A percentile compares a stretch with the other conserved stretches of the same genome.
phyloP scores from a whole-genome alignment of 2,329 filamentous ascomycete species.

The Eurotiales sp. region DNA sequence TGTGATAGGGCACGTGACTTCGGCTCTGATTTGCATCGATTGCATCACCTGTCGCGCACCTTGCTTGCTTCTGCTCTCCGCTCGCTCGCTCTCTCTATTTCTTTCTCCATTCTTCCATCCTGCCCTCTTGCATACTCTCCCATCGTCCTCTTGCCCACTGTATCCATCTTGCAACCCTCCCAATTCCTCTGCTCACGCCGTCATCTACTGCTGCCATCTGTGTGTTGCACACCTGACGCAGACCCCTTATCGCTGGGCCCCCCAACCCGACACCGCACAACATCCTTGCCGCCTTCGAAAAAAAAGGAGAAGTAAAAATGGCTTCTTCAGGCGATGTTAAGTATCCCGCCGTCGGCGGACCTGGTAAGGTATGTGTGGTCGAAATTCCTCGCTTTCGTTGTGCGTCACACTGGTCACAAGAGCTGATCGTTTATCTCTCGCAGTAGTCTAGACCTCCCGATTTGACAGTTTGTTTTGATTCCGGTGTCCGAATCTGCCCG shows the following conservation, averaged over 20 bases:
- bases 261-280: slow-evolving; percentile 22
- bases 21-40: slow-evolving; percentile 16
- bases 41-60: slow-evolving; percentile 17
- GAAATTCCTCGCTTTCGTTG: neutral
- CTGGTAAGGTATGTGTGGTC: slow-evolving; percentile 35
- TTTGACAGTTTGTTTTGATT: slow-evolving; percentile 8
- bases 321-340: slow-evolving; percentile 31
- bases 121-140: neutral
- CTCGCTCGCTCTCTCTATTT: no score
- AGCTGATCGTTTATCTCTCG: slow-evolving; percentile 4
- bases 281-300: slow-evolving; percentile 15
- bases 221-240: slow-evolving; percentile 10
- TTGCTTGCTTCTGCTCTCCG: slow-evolving; percentile 13
- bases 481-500: neutral
- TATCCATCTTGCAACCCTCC: neutral
- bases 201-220: neutral
- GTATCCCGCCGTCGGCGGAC: slow-evolving; percentile 34
- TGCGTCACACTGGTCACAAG: neutral
- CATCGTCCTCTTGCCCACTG: neutral
- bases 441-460: slow-evolving; percentile 4
- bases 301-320: slow-evolving; percentile 22
- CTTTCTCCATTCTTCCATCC: no score
- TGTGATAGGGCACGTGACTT: no score
- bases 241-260: slow-evolving; percentile 15
- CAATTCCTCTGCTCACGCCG: slow-evolving; percentile 5